Percentiles rank a stretch among this genome's conserved stretches.
Evolutionary conservation across 1,284 basidiomycete genomes (phyloP).

Genomic region (Cutaneotrichosporon cutaneum): DNA sequence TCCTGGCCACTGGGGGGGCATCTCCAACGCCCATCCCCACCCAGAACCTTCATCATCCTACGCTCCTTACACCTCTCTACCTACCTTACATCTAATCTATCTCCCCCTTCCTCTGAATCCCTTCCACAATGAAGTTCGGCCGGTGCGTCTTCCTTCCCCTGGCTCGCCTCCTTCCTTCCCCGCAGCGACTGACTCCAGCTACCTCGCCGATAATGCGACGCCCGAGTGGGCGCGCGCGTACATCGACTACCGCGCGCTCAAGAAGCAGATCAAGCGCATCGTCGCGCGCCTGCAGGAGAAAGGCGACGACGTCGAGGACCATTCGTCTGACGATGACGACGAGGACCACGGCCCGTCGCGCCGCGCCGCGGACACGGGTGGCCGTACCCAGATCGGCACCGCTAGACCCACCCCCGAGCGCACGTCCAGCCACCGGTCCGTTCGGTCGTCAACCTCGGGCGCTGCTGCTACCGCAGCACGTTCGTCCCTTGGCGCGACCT

Average conservation of each 20-base stretch:
- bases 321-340: constrained; percentile 46
- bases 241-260: constrained; percentile 53
- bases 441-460: background rate
- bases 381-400: constrained; percentile 3
- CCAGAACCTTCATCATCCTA: too few species aligned
- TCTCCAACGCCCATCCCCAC: too few species aligned
- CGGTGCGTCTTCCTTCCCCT: background rate
- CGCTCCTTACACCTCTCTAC: too few species aligned
- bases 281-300: constrained; percentile 32
- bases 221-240: constrained; percentile 54
- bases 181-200: constrained; percentile 36
- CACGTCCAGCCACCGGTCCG: background rate
- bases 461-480: background rate
- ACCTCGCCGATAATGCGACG: constrained; percentile 50
- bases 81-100: background rate
- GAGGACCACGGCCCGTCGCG: constrained; percentile 43
- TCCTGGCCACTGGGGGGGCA: too few species aligned
- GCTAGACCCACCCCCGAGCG: background rate
- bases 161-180: too few species aligned
- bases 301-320: constrained; percentile 24
- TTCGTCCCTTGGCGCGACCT: too few species aligned
- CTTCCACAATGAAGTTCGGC: constrained; percentile 8
- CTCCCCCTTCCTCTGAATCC: background rate
- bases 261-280: constrained; percentile 52
- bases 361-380: background rate